Evolutionary conservation across 371 early-diverging fungal genomes (phyloP).

Genomic region (Catenaria anguillulae): DNA sequence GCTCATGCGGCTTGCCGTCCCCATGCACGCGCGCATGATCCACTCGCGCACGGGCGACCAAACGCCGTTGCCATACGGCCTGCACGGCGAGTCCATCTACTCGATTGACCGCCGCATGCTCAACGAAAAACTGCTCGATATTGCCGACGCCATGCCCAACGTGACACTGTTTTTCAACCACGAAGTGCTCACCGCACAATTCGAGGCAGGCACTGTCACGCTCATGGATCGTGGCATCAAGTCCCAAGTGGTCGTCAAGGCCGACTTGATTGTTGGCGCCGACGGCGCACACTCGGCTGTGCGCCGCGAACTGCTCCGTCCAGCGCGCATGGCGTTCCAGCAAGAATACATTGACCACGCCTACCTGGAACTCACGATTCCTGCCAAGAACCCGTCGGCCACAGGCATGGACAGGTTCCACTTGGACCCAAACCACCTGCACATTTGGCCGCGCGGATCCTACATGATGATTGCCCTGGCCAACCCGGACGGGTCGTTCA

Average conservation of each 20-base stretch:
- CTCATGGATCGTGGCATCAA: constrained; percentile 17
- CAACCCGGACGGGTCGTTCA: constrained; percentile 81
- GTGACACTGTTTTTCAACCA: constrained; percentile 54
- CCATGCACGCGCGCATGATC: constrained; percentile 89
- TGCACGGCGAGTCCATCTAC: constrained; percentile 82
- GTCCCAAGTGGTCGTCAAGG: constrained; percentile 22
- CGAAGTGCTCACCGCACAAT: constrained; percentile 27
- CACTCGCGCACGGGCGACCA: constrained; percentile 49
- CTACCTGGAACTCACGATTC: constrained; percentile 78
- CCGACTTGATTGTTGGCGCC: constrained; percentile 82
- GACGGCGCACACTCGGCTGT: constrained; percentile 84
- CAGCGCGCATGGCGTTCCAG: constrained; percentile 55
- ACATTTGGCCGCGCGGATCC: constrained; percentile 91
- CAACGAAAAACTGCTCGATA: constrained; percentile 61
- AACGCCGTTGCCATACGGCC: constrained; percentile 69
- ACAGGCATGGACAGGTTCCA: constrained; percentile 37
- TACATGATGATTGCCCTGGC: constrained; percentile 95
- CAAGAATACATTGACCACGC: constrained; percentile 81
- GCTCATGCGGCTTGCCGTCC: constrained; percentile 56
- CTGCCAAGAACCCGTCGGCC: constrained; percentile 12
- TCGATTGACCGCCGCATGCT: constrained; percentile 75
- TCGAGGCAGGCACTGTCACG: constrained; percentile 20
- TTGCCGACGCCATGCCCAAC: constrained; percentile 43
- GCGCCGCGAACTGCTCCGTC: constrained; percentile 58
- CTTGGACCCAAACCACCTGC: constrained; percentile 78